Percentiles rank a stretch among this genome's conserved stretches.
Evolutionary conservation across 169 alveolate genomes (phyloP).

Genomic region (Cryptosporidium meleagridis): DNA sequence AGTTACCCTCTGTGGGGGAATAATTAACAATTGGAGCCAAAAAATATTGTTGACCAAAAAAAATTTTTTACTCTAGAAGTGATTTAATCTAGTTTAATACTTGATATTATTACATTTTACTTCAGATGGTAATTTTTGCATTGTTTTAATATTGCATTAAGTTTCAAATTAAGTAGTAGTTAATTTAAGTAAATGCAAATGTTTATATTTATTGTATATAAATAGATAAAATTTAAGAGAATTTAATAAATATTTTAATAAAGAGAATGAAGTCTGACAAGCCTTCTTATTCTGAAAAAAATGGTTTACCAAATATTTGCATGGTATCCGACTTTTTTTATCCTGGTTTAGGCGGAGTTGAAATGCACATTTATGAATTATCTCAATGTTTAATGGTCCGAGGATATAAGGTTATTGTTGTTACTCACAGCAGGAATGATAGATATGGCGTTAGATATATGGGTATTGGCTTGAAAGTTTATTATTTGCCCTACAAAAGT

Average conservation of each 20-base stretch:
- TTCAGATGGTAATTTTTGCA: background rate
- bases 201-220: background rate
- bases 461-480: conserved; percentile 98
- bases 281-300: background rate
- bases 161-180: background rate
- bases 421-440: conserved; percentile 92
- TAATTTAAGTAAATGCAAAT: background rate
- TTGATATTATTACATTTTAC: background rate
- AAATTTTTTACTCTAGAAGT: background rate
- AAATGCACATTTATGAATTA: conserved; percentile 96
- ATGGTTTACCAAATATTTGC: conserved; percentile 58
- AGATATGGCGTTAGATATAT: conserved; percentile 96
- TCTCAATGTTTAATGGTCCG: conserved; percentile 91
- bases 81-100: background rate
- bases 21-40: background rate
- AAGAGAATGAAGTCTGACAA: background rate
- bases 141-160: background rate
- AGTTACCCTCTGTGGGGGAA: background rate
- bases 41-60: background rate
- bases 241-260: background rate
- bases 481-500: conserved; percentile 92
- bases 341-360: conserved; percentile 99
- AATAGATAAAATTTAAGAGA: background rate
- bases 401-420: conserved; percentile 96
- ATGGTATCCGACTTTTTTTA: conserved; percentile 92